Percentiles rank a stretch among this genome's conserved stretches.
Conservation (phyloP, 306 rosid genomes). For the Dryas drummondii region DNA sequence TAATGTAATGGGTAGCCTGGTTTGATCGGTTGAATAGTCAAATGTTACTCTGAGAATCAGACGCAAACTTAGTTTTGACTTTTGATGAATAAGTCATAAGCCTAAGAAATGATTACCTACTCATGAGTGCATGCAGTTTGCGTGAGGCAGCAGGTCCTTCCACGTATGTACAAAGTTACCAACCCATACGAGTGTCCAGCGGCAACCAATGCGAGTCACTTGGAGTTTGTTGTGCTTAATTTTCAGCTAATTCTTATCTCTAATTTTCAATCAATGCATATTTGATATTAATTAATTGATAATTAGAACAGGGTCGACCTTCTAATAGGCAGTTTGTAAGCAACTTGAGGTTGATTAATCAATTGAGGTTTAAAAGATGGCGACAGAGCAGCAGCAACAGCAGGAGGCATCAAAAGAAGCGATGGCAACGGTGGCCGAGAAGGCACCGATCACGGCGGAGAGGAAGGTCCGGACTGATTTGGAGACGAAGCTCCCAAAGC, state of each 20-base stretch:
- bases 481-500: conserved; percentile 57
- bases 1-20: too few relatives aligned
- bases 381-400: conserved; percentile 13
- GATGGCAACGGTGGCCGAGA: conserved; percentile 37
- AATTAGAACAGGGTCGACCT: background rate
- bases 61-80: too few relatives aligned
- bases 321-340: too few relatives aligned
- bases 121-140: too few relatives aligned
- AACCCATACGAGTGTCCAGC: background rate
- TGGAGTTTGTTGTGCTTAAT: conserved; percentile 24
- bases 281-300: background rate
- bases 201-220: conserved; percentile 17
- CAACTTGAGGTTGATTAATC: too few relatives aligned
- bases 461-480: conserved; percentile 36
- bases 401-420: conserved; percentile 25
- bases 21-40: too few relatives aligned
- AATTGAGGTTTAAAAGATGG: conserved; percentile 15
- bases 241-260: background rate
- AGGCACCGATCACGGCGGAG: conserved; percentile 32
- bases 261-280: background rate
- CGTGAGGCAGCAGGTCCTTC: too few relatives aligned
- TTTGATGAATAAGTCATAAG: too few relatives aligned
- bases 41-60: too few relatives aligned
- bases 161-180: too few relatives aligned
- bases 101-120: too few relatives aligned